Conservation (phyloP, 192 early-diverging fungal species). For the Podila clonocystis region DNA sequence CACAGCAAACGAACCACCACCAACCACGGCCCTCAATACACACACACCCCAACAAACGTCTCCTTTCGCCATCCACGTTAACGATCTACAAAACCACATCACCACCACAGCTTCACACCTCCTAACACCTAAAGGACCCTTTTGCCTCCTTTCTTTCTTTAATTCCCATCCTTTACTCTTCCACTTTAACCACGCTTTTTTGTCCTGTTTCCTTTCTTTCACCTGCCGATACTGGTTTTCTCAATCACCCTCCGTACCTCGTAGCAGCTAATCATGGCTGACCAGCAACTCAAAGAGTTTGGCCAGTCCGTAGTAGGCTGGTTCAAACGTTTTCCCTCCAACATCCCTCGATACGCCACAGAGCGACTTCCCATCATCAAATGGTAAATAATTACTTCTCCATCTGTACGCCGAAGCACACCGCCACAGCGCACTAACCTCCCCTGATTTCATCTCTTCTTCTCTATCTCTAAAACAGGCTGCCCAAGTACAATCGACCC, state of each 20-base stretch:
- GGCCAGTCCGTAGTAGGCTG: slow-evolving; percentile 25
- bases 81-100: neutral
- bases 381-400: slow-evolving; percentile 19
- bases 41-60: too few relatives aligned
- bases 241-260: neutral
- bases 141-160: too few relatives aligned
- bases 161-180: neutral
- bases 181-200: neutral
- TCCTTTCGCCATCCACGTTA: too few relatives aligned
- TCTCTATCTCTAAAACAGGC: slow-evolving; percentile 5
- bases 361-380: slow-evolving; percentile 45
- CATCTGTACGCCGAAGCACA: neutral
- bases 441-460: neutral
- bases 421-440: too few relatives aligned
- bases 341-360: slow-evolving; percentile 24
- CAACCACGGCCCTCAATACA: too few relatives aligned
- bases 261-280: slow-evolving; percentile 23
- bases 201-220: neutral
- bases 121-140: neutral
- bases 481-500: slow-evolving; percentile 39
- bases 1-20: too few relatives aligned
- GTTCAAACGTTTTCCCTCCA: slow-evolving; percentile 34
- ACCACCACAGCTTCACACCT: neutral
- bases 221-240: neutral
- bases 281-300: slow-evolving; percentile 35